Evolutionary conservation across 176 grass and related monocot species (phyloP).

Genomic region (Alloteropsis semialata): DNA sequence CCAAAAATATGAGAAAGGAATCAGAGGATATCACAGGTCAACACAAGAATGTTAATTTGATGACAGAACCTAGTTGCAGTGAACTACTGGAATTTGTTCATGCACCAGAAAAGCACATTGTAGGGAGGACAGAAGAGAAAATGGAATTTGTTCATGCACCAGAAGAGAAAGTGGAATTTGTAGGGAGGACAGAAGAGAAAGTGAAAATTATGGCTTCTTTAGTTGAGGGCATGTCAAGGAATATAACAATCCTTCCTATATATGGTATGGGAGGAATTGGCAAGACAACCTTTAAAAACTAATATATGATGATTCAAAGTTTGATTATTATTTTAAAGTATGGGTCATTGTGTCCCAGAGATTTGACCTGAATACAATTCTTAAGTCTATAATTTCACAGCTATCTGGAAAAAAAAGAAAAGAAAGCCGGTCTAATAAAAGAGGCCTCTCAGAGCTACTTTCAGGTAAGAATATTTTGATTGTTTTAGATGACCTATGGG

Average conservation of each 20-base stretch:
- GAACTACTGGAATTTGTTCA: not conserved
- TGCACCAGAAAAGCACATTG: too few relatives aligned
- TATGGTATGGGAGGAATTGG: conserved; percentile 3
- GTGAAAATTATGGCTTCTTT: not conserved
- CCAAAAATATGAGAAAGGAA: not conserved
- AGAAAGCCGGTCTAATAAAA: not conserved
- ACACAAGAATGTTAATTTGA: not conserved
- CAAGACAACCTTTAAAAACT: not conserved
- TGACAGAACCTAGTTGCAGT: not conserved
- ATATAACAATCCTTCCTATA: not conserved
- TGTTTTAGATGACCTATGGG: not conserved
- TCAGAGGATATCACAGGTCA: not conserved
- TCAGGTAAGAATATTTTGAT: not conserved
- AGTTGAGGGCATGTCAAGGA: too few relatives aligned
- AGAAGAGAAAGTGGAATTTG: not conserved
- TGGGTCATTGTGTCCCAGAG: not conserved
- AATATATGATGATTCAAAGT: not conserved
- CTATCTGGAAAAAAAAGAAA: not conserved
- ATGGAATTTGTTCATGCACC: not conserved
- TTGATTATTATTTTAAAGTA: not conserved
- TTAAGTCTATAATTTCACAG: not conserved
- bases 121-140: too few relatives aligned
- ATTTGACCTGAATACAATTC: not conserved
- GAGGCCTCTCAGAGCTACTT: not conserved
- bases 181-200: not conserved